Conservation (phyloP, 73 alveolate species). For the Uronychia setigera region DNA sequence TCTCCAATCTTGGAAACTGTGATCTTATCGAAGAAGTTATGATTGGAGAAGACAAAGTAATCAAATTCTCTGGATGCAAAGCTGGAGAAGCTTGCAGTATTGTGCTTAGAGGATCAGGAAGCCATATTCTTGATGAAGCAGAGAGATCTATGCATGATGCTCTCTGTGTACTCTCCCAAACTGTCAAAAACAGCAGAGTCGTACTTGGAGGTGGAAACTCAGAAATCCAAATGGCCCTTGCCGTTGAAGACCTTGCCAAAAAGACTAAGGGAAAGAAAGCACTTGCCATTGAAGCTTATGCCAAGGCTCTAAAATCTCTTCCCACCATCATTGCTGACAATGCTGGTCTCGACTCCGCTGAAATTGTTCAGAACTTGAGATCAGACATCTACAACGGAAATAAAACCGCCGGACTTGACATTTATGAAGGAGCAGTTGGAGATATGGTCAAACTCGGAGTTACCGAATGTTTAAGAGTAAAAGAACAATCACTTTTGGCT, state of each 20-base stretch:
- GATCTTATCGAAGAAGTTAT: conserved; percentile 95
- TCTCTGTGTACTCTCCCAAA: conserved; percentile 92
- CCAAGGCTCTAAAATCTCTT: conserved; percentile 93
- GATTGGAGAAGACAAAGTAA: conserved; percentile 99
- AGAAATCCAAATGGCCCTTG: conserved; percentile 95
- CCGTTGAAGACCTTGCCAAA: conserved; percentile 93
- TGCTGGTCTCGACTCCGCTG: conserved; percentile 98
- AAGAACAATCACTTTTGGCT: conserved; percentile 93
- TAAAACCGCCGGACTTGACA: conserved; percentile 86
- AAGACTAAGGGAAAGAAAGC: conserved; percentile 91
- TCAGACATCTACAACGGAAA: conserved; percentile 93
- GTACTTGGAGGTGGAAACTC: conserved; percentile 97
- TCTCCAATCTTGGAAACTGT: conserved; percentile 91
- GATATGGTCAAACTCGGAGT: conserved; percentile 91
- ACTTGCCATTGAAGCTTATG: conserved; percentile 95
- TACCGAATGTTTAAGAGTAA: conserved; percentile 95
- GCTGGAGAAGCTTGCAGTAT: conserved; percentile 96
- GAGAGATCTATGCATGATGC: conserved; percentile 99
- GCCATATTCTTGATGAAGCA: conserved; percentile 97
- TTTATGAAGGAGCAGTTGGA: conserved; percentile 85
- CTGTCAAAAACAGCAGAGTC: conserved; percentile 89
- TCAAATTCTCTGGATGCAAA: conserved; percentile 96
- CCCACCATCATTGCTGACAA: conserved; percentile 98
- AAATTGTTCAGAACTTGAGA: conserved; percentile 90
- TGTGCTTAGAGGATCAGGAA: conserved; percentile 94